These are phyloP conservation scores for Debaryomyces maramus DNA, from an alignment of 805 yeast species.

Conservation along the genomic window DNA sequence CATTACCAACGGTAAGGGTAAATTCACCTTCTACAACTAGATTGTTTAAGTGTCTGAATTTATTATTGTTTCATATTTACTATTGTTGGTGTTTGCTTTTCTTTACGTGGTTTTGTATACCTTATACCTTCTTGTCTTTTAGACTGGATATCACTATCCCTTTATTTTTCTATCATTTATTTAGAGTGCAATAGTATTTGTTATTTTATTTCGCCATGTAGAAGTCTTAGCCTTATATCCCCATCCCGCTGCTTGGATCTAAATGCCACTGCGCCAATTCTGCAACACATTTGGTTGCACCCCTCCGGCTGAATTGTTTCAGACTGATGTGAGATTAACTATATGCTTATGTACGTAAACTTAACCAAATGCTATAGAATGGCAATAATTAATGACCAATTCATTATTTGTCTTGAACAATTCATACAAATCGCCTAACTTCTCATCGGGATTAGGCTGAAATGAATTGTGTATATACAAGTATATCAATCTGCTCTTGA, in stretches of 20 bases:
- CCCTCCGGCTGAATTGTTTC: no score
- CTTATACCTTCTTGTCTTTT: constrained; percentile 5
- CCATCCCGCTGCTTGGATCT: no score
- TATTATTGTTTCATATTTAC: neutral
- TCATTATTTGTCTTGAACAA: constrained; percentile 34
- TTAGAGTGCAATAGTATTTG: neutral
- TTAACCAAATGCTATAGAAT: constrained; percentile 41
- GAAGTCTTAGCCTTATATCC: no score
- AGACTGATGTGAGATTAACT: no score
- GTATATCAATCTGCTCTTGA: constrained; percentile 21
- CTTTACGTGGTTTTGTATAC: neutral
- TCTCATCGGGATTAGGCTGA: constrained; percentile 43
- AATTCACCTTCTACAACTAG: constrained; percentile 53
- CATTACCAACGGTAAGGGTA: constrained; percentile 79
- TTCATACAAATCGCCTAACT: constrained; percentile 29
- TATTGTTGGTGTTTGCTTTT: neutral
- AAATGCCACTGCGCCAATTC: no score
- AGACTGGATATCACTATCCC: neutral
- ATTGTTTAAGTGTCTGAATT: neutral
- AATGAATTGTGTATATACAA: constrained; percentile 42
- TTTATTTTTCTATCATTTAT: neutral
- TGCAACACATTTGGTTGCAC: no score
- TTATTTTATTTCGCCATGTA: neutral
- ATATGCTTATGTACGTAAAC: no score
- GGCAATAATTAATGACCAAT: constrained; percentile 40